Percentiles rank a stretch among this genome's conserved stretches.
Evolutionary conservation across 306 rosid species (phyloP).

Genomic region (Fragaria vesca): DNA sequence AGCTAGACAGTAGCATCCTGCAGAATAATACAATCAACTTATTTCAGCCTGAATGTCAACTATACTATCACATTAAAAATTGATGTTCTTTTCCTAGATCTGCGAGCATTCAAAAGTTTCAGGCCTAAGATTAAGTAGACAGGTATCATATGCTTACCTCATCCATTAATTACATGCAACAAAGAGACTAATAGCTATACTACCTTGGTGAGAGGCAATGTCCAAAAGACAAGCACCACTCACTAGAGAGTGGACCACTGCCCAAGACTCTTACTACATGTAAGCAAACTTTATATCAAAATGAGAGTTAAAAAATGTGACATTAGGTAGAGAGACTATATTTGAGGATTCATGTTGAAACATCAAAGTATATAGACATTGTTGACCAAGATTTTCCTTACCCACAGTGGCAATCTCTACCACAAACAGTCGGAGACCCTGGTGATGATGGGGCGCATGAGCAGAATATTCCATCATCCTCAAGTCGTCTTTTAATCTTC

Average conservation of each 20-base stretch:
- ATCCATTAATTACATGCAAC: neutral
- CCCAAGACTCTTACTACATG: neutral
- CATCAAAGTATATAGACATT: neutral
- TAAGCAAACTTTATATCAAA: neutral
- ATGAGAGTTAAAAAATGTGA: neutral
- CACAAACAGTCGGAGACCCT: conserved; percentile 67
- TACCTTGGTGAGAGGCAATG: neutral
- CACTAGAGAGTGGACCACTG: neutral
- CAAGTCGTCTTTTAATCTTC: conserved; percentile 71
- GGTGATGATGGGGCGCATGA: conserved; percentile 56
- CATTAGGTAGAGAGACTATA: neutral
- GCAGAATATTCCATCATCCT: conserved; percentile 96
- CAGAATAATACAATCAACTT: conserved; percentile 20
- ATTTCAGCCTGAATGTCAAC: neutral
- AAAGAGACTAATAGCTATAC: neutral
- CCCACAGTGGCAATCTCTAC: conserved; percentile 94
- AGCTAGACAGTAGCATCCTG: conserved; percentile 93
- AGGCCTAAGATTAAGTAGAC: neutral
- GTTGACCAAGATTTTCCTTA: conserved; percentile 37
- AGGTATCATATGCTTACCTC: neutral
- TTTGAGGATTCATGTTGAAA: neutral
- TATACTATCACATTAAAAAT: neutral
- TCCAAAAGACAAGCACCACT: conserved; percentile 2
- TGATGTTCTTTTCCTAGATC: neutral
- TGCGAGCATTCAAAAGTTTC: neutral